These are phyloP conservation scores for Lunasporangiospora selenospora DNA, from an alignment of 192 early-diverging fungal genomes.

Conservation along the genomic window DNA sequence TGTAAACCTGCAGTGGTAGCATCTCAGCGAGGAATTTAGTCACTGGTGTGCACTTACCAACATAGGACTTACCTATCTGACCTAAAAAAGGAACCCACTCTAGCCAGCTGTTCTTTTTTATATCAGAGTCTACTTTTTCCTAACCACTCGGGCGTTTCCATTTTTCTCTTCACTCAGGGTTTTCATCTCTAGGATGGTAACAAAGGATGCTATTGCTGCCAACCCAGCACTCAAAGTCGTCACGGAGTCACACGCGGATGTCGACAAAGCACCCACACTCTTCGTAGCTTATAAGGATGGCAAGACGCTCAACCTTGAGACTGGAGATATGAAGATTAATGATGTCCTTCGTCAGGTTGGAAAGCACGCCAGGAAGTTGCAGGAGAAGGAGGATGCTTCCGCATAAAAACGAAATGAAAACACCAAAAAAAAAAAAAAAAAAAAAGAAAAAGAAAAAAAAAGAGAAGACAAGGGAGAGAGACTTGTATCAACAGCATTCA, in stretches of 20 bases:
- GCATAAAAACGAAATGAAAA: constrained; percentile 37
- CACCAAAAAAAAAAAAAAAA: no score
- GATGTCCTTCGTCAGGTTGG: constrained; percentile 52
- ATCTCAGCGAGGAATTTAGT: no score
- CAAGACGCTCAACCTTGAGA: constrained; percentile 50
- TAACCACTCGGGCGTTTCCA: neutral
- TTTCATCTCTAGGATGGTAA: constrained; percentile 57
- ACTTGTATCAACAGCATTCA: no score
- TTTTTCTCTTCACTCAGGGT: constrained; percentile 35
- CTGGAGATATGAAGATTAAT: constrained; percentile 57
- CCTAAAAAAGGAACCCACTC: no score
- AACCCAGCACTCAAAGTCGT: constrained; percentile 57
- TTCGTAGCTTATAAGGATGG: constrained; percentile 58
- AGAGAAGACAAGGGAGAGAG: no score
- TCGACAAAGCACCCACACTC: constrained; percentile 46
- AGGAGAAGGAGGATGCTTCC: constrained; percentile 58
- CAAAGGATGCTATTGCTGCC: constrained; percentile 49
- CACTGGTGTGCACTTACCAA: no score
- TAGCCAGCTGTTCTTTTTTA: no score
- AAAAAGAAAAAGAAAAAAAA: no score
- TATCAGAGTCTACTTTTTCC: neutral
- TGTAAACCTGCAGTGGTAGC: no score
- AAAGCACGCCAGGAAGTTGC: constrained; percentile 62
- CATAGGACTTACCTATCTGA: no score
- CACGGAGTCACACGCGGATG: constrained; percentile 53